These are phyloP conservation scores for Trichosporon sp. DNA, from an alignment of 1,284 basidiomycete genomes.

Conservation along the genomic window DNA sequence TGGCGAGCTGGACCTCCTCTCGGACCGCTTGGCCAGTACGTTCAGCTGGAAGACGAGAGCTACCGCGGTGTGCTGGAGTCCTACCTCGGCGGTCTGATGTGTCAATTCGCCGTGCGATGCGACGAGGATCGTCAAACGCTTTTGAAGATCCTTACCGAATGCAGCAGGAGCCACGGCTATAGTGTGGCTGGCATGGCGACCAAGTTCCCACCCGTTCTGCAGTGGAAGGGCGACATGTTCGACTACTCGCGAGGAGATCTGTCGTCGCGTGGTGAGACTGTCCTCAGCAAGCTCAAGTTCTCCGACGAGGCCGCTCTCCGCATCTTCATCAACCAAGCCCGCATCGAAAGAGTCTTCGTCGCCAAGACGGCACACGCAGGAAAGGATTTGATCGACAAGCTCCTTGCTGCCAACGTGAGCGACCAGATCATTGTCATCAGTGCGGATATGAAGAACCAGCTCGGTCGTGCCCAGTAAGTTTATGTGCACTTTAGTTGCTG, in stretches of 20 bases:
- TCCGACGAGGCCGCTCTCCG: constrained; percentile 69
- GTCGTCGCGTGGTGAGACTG: constrained; percentile 65
- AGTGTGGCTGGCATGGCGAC: background rate
- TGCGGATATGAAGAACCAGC: constrained; percentile 22
- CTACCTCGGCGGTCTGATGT: constrained; percentile 61
- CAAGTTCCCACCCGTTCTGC: background rate
- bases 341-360: constrained; percentile 69
- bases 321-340: constrained; percentile 67
- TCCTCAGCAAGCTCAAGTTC: constrained; percentile 76
- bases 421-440: constrained; percentile 20
- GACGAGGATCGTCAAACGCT: background rate
- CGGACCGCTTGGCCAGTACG: constrained; percentile 76
- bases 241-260: constrained; percentile 60
- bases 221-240: constrained; percentile 59
- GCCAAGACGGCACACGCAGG: constrained; percentile 59
- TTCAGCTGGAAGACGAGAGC: constrained; percentile 63
- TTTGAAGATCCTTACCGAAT: background rate
- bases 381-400: constrained; percentile 53
- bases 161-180: background rate
- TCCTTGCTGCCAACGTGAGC: constrained; percentile 28
- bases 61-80: constrained; percentile 67
- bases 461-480: background rate
- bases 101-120: constrained; percentile 66
- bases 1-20: constrained; percentile 71
- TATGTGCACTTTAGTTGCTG: background rate